Base-by-base conservation (phyloP, 768 basidiomycete genomes). In the Naganishia friedmannii region DNA sequence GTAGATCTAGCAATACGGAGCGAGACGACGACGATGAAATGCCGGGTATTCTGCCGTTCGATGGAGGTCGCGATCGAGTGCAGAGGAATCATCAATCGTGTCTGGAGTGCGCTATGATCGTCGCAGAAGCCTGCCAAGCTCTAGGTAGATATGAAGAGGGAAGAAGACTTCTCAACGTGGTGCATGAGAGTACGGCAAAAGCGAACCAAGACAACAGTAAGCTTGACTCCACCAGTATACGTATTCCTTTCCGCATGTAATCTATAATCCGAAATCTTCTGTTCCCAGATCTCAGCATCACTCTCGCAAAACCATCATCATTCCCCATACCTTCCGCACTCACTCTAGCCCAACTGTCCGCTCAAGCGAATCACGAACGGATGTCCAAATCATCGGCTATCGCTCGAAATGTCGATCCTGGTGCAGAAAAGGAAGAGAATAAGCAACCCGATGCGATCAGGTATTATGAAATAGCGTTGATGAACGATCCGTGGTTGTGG, bases 401-500 rank as follows among this genome's bases (percentile, higher is more conserved):
- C 9, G 48, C 31, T 1, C n/a, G 31, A 37, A 21, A n/a, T 7
- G 45, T 23, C 7, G 48, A 32, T 68, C 71, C 60, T 3, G 26
- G 17, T 29, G 34, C n/a, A 21, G 51, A 37, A 37, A 53, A 42
- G 46, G 55, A 55, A n/a, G 54, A 45, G 29, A 10, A 45, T 19
- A 58, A 45, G 42, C 56, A 60, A 31, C 56, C 56, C 21, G 51
- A 68, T 29, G 67, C 53, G 13, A 56, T 68, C 67, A 69, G 28
- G 46, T 69, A 60, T 51, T 69, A 51, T n/a, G 68, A 69, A 31
- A 32, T 75, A 54, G 77, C 78, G 2, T 65, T 80, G 32, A 56
- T 45, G 37, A 73, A 77, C 28, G 77, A 79, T 69, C 71, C 75
- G 34, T 80, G 79, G 79, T 63, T 76, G 29, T 80, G 79, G 79